These are phyloP conservation scores for Ramalina intermedia DNA, from an alignment of 495 filamentous ascomycete species.

Conservation along the genomic window DNA sequence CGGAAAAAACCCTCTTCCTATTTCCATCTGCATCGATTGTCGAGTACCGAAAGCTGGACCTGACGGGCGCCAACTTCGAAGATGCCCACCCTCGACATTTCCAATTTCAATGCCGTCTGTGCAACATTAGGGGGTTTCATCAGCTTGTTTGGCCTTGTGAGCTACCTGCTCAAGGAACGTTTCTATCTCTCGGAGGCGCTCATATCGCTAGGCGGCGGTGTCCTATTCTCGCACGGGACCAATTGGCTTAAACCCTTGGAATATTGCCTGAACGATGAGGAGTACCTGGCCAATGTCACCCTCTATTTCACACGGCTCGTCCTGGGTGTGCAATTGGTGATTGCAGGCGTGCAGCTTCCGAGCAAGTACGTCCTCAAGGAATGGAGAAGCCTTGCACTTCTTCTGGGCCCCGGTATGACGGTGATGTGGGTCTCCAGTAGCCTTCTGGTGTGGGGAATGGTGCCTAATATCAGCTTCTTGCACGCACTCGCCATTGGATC, in stretches of 20 bases:
- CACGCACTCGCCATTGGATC: constrained; percentile 66
- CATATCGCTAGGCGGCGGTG: constrained; percentile 67
- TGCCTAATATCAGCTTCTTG: constrained; percentile 58
- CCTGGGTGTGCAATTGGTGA: constrained; percentile 77
- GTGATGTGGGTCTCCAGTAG: constrained; percentile 80
- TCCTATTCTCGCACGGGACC: constrained; percentile 54
- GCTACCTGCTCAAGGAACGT: constrained; percentile 76
- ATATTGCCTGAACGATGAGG: constrained; percentile 50
- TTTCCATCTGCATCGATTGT: background rate
- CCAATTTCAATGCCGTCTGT: constrained; percentile 82
- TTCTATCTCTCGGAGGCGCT: constrained; percentile 88
- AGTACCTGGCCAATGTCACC: constrained; percentile 50
- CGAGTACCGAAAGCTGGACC: background rate
- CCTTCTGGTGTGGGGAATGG: constrained; percentile 63
- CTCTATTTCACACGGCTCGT: constrained; percentile 78
- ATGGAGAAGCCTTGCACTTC: constrained; percentile 62
- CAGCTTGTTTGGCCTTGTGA: constrained; percentile 74
- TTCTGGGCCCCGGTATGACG: constrained; percentile 77
- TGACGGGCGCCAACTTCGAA: constrained; percentile 5
- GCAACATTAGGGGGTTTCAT: constrained; percentile 78
- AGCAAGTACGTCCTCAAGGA: constrained; percentile 66
- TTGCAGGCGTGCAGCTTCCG: constrained; percentile 85
- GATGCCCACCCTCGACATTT: constrained; percentile 67
- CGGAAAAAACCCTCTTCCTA: background rate
- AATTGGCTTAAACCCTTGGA: constrained; percentile 65